These are phyloP conservation scores for Thermothielavioides terrestris DNA, from an alignment of 495 filamentous ascomycete genomes.

Conservation along the genomic window DNA sequence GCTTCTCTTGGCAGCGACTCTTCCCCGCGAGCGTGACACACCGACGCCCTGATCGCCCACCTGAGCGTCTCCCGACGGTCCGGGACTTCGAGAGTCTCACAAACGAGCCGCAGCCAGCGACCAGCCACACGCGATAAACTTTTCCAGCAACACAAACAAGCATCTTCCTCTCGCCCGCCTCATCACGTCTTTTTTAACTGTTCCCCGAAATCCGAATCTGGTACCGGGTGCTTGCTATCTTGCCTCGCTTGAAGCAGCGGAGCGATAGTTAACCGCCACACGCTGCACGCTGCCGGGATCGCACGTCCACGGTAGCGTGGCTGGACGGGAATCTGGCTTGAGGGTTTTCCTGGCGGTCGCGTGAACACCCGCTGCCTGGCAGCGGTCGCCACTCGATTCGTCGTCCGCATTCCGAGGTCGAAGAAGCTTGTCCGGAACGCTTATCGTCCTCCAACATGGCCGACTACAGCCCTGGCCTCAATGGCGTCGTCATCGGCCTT, in stretches of 20 bases:
- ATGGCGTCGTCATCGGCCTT: slow-evolving; percentile 90
- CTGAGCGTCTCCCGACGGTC: not conserved
- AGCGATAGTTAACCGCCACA: not conserved
- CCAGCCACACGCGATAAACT: not conserved
- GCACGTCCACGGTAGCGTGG: not conserved
- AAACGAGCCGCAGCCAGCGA: not conserved
- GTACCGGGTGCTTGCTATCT: not conserved
- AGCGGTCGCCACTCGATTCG: slow-evolving; percentile 14
- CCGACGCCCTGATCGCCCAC: not conserved
- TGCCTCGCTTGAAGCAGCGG: not conserved
- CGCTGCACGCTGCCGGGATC: not conserved
- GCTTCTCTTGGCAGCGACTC: not conserved
- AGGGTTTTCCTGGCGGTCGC: slow-evolving; percentile 8
- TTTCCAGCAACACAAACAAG: not conserved
- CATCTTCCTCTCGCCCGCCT: too few relatives aligned
- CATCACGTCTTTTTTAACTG: too few relatives aligned
- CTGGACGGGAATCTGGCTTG: not conserved
- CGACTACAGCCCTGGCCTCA: slow-evolving; percentile 32
- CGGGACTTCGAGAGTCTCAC: not conserved
- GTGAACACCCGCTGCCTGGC: slow-evolving; percentile 12
- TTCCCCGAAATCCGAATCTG: not conserved
- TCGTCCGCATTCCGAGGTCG: slow-evolving; percentile 1
- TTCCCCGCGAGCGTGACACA: slow-evolving; percentile 4
- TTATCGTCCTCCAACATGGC: slow-evolving; percentile 12
- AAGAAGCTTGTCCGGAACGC: not conserved